phyloP scores from a whole-genome alignment of 2,329 filamentous ascomycete species.

The Xylaria digitata region DNA sequence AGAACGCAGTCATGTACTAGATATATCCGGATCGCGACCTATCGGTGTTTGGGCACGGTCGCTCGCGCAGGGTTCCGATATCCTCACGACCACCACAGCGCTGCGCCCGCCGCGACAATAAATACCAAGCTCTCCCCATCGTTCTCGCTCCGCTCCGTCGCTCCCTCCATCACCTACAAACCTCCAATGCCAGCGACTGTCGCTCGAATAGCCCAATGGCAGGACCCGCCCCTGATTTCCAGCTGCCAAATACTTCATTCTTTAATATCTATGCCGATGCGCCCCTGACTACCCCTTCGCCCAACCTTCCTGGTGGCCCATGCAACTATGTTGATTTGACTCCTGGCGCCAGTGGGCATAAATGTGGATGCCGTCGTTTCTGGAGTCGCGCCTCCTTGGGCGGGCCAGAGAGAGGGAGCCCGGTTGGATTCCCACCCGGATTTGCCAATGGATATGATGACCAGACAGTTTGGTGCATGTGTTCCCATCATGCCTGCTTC shows the following conservation, averaged over 20 bases:
- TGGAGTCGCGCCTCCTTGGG: conserved; percentile 61
- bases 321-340: conserved; percentile 69
- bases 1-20: conserved; percentile 55
- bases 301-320: conserved; percentile 60
- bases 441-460: conserved; percentile 50
- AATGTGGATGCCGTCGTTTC: conserved; percentile 71
- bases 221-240: conserved; percentile 60
- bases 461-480: conserved; percentile 69
- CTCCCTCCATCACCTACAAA: conserved; percentile 29
- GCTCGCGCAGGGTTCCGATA: conserved; percentile 40
- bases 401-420: conserved; percentile 48
- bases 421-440: conserved; percentile 43
- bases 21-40: conserved; percentile 47
- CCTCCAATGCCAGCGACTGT: conserved; percentile 49
- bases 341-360: conserved; percentile 62
- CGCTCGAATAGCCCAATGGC: conserved; percentile 62
- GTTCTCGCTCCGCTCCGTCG: conserved; percentile 34
- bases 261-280: conserved; percentile 68
- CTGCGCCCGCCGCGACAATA: conserved; percentile 39
- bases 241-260: conserved; percentile 57
- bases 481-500: conserved; percentile 71
- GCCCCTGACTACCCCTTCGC: conserved; percentile 47
- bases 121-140: conserved; percentile 43
- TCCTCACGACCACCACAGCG: conserved; percentile 34
- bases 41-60: conserved; percentile 48